phyloP scores from a whole-genome alignment of 352 stramenopile genomes.

The Saprolegnia diclina region DNA sequence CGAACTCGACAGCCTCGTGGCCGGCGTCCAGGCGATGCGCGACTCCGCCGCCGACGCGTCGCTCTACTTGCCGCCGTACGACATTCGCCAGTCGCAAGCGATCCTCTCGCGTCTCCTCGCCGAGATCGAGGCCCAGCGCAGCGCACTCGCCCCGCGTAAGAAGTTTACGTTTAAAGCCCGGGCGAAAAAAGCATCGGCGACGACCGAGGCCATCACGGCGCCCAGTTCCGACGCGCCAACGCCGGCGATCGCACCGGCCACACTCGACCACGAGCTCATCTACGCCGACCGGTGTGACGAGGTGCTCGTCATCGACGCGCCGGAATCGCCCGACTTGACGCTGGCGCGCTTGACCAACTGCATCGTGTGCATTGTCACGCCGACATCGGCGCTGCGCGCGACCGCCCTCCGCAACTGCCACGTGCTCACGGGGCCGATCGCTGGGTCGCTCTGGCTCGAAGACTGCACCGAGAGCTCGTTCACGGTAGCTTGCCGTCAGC shows the following conservation, averaged over 20 bases:
- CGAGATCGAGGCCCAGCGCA: slow-evolving; percentile 57
- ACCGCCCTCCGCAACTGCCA: slow-evolving; percentile 60
- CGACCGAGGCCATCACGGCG: not conserved
- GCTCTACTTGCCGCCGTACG: slow-evolving; percentile 80
- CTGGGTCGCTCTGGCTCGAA: slow-evolving; percentile 80
- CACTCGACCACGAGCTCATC: slow-evolving; percentile 47
- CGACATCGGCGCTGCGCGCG: slow-evolving; percentile 70
- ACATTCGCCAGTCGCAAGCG: slow-evolving; percentile 72
- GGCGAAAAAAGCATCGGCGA: slow-evolving; percentile 20
- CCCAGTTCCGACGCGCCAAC: not conserved
- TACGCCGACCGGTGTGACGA: slow-evolving; percentile 51
- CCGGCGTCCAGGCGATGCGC: slow-evolving; percentile 47
- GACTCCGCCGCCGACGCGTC: slow-evolving; percentile 60
- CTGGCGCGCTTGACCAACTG: slow-evolving; percentile 70
- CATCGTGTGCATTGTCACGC: slow-evolving; percentile 52
- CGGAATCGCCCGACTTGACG: slow-evolving; percentile 57
- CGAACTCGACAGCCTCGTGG: slow-evolving; percentile 51
- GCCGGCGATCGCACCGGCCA: not conserved
- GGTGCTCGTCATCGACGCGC: slow-evolving; percentile 59
- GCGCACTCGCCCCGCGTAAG: slow-evolving; percentile 68
- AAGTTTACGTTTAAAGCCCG: slow-evolving; percentile 76
- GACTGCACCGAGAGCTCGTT: slow-evolving; percentile 72
- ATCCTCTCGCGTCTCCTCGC: slow-evolving; percentile 56
- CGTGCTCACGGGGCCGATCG: slow-evolving; percentile 73
- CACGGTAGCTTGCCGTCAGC: slow-evolving; percentile 73